These are phyloP conservation scores for Penicillium hesseltinei DNA, from an alignment of 2,329 filamentous ascomycete species.

Conservation along the genomic window DNA sequence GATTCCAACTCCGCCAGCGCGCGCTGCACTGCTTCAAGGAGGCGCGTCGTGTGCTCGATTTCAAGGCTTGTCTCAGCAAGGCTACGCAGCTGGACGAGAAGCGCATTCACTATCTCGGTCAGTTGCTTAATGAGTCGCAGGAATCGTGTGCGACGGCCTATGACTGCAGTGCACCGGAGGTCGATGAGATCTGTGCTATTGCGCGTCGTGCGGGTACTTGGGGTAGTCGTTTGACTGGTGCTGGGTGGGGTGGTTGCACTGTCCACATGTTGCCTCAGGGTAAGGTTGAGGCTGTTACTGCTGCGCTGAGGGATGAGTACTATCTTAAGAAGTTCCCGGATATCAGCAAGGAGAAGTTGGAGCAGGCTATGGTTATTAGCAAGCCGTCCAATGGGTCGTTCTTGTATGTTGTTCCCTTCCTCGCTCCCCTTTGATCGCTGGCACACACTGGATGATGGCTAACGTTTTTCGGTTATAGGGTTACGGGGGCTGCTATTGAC, in stretches of 20 bases:
- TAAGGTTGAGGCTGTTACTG: slow-evolving; percentile 74
- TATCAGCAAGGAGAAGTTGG: slow-evolving; percentile 69
- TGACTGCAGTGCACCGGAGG: slow-evolving; percentile 87
- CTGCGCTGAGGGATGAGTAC: slow-evolving; percentile 77
- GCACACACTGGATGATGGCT: slow-evolving; percentile 4
- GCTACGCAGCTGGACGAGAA: slow-evolving; percentile 58
- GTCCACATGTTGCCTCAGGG: slow-evolving; percentile 87
- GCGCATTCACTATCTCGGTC: slow-evolving; percentile 72
- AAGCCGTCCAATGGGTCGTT: slow-evolving; percentile 60
- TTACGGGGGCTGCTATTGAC: slow-evolving; percentile 40
- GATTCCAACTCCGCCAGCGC: slow-evolving; percentile 83
- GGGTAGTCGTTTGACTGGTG: slow-evolving; percentile 83
- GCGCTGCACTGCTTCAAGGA: slow-evolving; percentile 90
- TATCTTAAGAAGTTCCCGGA: slow-evolving; percentile 70
- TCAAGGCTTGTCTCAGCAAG: slow-evolving; percentile 69
- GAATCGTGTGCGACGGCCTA: slow-evolving; percentile 81
- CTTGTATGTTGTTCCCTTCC: slow-evolving; percentile 33
- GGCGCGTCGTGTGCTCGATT: slow-evolving; percentile 78
- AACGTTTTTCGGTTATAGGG: slow-evolving; percentile 25
- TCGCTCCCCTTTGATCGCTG: background rate
- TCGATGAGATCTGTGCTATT: slow-evolving; percentile 84
- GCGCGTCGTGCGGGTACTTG: slow-evolving; percentile 75
- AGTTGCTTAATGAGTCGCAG: slow-evolving; percentile 85
- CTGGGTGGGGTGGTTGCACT: slow-evolving; percentile 94
- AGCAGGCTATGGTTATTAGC: slow-evolving; percentile 81